phyloP scores from a whole-genome alignment of 148 eudicot genomes.

The Polygonum maritimum region DNA sequence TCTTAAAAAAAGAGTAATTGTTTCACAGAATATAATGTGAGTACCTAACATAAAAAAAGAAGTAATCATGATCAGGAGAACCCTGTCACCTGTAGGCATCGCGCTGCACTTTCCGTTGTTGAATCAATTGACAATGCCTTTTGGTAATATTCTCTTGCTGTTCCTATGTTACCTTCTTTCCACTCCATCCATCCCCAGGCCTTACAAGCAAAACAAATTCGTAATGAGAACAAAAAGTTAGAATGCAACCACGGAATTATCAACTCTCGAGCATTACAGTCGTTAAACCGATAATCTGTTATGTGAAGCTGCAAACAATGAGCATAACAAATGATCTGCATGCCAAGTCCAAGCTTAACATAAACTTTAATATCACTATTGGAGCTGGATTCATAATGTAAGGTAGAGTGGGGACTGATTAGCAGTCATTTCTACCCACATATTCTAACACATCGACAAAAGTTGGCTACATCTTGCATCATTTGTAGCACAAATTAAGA shows the following conservation, averaged over 20 bases:
- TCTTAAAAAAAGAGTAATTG: background rate
- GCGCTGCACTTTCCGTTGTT: slow-evolving; percentile 83
- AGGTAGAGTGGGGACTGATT: background rate
- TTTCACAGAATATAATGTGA: background rate
- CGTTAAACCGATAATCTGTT: background rate
- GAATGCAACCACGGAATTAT: background rate
- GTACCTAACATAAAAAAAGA: background rate
- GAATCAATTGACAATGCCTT: slow-evolving; percentile 62
- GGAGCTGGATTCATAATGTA: background rate
- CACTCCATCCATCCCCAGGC: slow-evolving; percentile 99
- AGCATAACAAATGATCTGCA: background rate
- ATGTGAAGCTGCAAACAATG: background rate
- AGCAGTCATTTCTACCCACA: background rate
- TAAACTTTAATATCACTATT: background rate
- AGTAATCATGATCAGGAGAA: background rate
- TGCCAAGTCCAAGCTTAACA: background rate
- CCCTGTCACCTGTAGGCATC: slow-evolving; percentile 75
- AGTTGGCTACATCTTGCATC: background rate
- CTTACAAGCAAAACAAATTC: slow-evolving; percentile 23
- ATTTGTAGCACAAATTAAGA: background rate
- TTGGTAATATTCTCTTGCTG: slow-evolving; percentile 75
- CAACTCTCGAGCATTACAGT: background rate
- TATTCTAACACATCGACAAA: background rate
- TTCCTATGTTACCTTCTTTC: slow-evolving; percentile 85
- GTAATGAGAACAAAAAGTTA: background rate